Evolutionary conservation across 2,329 filamentous ascomycete genomes (phyloP), one percentile per base, ranked within the genome.

Genomic region (Aureobasidium subglaciale): DNA sequence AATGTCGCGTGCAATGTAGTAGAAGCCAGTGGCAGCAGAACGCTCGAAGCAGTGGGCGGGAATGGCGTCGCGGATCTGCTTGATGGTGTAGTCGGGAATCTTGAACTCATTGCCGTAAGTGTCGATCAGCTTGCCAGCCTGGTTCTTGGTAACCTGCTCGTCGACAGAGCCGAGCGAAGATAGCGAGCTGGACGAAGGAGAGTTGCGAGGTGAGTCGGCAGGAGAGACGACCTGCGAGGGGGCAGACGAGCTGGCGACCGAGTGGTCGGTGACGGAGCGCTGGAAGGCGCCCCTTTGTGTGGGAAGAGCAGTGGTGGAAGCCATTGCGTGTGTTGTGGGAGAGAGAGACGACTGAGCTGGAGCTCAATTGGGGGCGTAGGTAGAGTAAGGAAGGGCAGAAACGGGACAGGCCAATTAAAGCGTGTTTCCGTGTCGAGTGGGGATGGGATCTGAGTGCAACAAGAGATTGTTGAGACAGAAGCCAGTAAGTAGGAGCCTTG

Each of bases 31-130:
- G 62, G 83, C 70, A 59, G 82, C 88, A 43, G 89, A 95, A 59
- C 93, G 87, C 78, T 96, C 80, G 73, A 87, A 97, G 82, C 93
- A 99, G 80, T 96, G 93, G 74, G 91, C 90, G 62, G 93, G 93
- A 64, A 99, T 99, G 70, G 93, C 93, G 75, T 96, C 88, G 67
- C 90, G 86, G 70, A 99, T 92, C 70, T 99, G 83, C 80, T 96
- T 96, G 81, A 99, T 95, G 69, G 90, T 95, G 78, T 87, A 99
- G 75, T 97, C 86, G 63, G 93, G 93, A 56, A 95, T 80, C 72
- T 89, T 79, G 78, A 99, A 99, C 67, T 90, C 82, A 73, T 97
- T 96, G 73, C 93, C 93, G 71, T 95, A 93, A 11, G 90, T 92
- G 75, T 99, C 91, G 61, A 93, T 67, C 63, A 99, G 82, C 70